phyloP scores from a whole-genome alignment of 768 basidiomycete genomes.

The Floccularia luteovirens region DNA sequence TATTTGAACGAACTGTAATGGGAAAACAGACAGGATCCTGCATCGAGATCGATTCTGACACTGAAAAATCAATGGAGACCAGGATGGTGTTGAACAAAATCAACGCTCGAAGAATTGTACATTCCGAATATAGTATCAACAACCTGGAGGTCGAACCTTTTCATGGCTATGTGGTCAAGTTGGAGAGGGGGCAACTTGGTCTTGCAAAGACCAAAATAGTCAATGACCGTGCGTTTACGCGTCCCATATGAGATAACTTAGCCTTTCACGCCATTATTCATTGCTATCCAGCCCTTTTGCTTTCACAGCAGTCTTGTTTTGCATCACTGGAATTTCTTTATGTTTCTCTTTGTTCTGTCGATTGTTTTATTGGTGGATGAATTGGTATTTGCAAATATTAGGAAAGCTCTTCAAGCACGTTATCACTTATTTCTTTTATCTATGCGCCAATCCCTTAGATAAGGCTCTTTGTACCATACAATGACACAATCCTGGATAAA shows the following conservation, averaged over 20 bases:
- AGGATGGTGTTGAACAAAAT: constrained; percentile 57
- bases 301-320: too few species aligned
- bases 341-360: too few species aligned
- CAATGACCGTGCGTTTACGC: neutral
- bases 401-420: too few species aligned
- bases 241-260: constrained; percentile 19
- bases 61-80: constrained; percentile 30
- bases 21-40: constrained; percentile 7
- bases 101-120: constrained; percentile 64
- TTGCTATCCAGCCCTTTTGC: too few species aligned
- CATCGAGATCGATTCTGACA: constrained; percentile 20
- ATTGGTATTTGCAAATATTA: too few species aligned
- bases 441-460: too few species aligned
- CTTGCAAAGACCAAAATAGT: constrained; percentile 19
- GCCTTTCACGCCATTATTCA: constrained; percentile 21
- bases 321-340: too few species aligned
- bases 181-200: constrained; percentile 51
- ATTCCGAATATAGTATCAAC: constrained; percentile 59
- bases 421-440: too few species aligned
- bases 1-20: constrained; percentile 27
- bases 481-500: too few species aligned
- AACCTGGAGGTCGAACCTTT: constrained; percentile 63
- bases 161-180: constrained; percentile 47
- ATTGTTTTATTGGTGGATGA: too few species aligned
- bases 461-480: too few species aligned